These are phyloP conservation scores for Trichoderma simmonsii DNA, from an alignment of 2,329 filamentous ascomycete species.

Conservation along the genomic window DNA sequence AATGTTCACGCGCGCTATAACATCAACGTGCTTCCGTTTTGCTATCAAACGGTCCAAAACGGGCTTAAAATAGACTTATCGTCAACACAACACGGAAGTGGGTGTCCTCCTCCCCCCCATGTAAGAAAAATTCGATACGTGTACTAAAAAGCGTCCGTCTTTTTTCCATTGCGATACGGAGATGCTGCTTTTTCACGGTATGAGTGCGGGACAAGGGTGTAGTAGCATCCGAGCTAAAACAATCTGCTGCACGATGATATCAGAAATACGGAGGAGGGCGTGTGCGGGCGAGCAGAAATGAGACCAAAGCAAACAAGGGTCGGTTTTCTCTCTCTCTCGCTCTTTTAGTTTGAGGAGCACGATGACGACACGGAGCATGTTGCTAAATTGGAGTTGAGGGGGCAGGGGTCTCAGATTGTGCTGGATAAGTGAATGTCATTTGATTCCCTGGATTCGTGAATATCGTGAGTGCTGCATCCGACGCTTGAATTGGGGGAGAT, in stretches of 20 bases:
- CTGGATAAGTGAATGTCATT: not conserved
- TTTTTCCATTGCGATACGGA: not conserved
- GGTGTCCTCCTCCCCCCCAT: not conserved
- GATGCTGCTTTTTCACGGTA: not conserved
- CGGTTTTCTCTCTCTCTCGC: not conserved
- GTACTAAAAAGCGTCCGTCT: not conserved
- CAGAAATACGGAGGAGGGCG: conserved; percentile 8
- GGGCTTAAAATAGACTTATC: not conserved
- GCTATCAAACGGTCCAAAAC: not conserved
- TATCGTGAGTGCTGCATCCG: not conserved
- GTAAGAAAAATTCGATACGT: not conserved
- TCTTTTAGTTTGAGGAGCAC: not conserved
- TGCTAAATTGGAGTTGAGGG: not conserved
- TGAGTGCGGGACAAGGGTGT: not conserved
- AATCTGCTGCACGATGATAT: conserved; percentile 14
- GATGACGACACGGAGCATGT: conserved; percentile 3
- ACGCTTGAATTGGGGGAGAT: not conserved
- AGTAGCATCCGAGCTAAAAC: conserved; percentile 2
- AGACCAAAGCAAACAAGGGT: not conserved
- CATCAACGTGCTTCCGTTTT: not conserved
- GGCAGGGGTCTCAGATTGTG: not conserved
- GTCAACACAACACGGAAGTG: not conserved
- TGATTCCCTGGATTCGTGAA: not conserved
- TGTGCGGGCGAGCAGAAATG: not conserved
- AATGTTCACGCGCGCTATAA: not conserved